Evolutionary conservation across 306 rosid genomes (phyloP), one percentile per base, ranked within the genome.

Genomic region (Vachellia collinsii): DNA sequence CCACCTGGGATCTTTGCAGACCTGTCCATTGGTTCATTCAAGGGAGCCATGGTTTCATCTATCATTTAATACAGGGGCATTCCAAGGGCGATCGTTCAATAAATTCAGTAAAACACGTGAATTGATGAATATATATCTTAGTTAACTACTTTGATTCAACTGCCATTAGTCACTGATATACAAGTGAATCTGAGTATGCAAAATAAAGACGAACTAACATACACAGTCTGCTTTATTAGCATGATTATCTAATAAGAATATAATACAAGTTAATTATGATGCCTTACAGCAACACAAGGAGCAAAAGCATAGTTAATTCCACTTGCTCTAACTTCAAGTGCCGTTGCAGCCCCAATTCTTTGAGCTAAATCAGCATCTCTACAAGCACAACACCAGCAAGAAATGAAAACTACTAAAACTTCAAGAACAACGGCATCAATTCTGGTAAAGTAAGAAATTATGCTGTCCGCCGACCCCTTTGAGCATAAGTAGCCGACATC

Each of bases 1-100:
- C 97, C 97, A 94, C 78, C 97, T 89, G 46, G 97, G 98, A 85
- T 94, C 97, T 89, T 81, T 90, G 83, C 89, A 82, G 51, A 94
- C 92, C 98, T 94, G 90, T 50, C 63, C 76, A 46, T 53, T 20
- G 79, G 75, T 53, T 67, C 74, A 75, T 43, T 58, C 13, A 70
- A 58, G 74, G 82, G 68, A 88, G 72, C 19, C n/a, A 14, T n/a
- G 61, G 64, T 75, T 67, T 83, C n/a, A 58, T 42, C 75, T 36
- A 29, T 39, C 22, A 34, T 53, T 66, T 44, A 62, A 50, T 66
- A 80, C 22, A 13, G 10, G 19, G 44, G 79, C 76, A 29, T 10
- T 58, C 71, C 14, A 64, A 41, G 68, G 54, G 51, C 22, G 23
- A 37, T 51, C 39, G 25, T 43, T 46, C 43, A 11, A 46, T 3